Evolutionary conservation across 371 early-diverging fungal genomes (phyloP).

Genomic region (Vairimorpha ceranae): DNA sequence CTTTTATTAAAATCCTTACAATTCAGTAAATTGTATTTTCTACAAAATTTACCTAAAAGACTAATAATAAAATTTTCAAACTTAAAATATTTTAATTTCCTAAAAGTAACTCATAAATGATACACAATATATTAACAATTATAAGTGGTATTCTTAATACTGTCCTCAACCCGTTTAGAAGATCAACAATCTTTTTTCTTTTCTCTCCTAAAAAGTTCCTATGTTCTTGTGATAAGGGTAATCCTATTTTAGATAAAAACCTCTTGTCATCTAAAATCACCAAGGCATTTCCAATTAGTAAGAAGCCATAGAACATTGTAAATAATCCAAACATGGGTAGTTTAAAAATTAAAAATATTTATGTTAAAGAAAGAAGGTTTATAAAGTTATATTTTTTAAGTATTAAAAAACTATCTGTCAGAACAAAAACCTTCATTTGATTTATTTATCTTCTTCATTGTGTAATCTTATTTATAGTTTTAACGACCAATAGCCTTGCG

Average conservation of each 20-base stretch:
- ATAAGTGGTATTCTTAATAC: slow-evolving; percentile 53
- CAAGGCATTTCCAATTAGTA: slow-evolving; percentile 52
- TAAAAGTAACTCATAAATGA: slow-evolving; percentile 55
- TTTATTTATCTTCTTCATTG: slow-evolving; percentile 16
- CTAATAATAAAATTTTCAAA: no score
- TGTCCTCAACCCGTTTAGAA: slow-evolving; percentile 41
- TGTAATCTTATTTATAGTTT: no score
- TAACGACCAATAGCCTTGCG: no score
- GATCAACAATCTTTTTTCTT: slow-evolving; percentile 48
- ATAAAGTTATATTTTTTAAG: no score
- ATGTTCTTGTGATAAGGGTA: slow-evolving; percentile 47
- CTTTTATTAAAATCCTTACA: no score
- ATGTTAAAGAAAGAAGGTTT: neutral
- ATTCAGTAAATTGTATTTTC: no score
- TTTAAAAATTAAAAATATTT: no score
- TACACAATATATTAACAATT: slow-evolving; percentile 50
- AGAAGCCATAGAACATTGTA: slow-evolving; percentile 39
- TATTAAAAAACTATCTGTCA: no score
- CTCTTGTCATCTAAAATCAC: slow-evolving; percentile 57
- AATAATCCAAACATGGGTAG: slow-evolving; percentile 56
- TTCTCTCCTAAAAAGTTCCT: slow-evolving; percentile 15
- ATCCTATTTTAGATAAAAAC: slow-evolving; percentile 47
- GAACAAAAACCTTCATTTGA: neutral
- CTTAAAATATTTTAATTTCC: slow-evolving; percentile 43
- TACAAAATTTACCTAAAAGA: no score